Conservation (phyloP, 1,139 yeast genomes). For the Pichia terricola region DNA sequence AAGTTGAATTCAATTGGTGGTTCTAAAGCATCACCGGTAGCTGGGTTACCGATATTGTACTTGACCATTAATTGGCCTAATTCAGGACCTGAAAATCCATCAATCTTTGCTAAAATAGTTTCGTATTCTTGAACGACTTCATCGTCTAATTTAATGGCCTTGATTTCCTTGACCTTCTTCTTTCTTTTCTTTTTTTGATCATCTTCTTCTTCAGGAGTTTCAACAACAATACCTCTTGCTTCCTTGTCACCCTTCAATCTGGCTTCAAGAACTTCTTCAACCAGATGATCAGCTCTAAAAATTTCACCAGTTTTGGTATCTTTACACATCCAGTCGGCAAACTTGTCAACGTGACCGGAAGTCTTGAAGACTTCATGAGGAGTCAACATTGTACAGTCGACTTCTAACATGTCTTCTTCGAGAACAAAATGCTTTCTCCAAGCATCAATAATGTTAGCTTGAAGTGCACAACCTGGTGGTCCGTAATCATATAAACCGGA, state of each 20-base stretch:
- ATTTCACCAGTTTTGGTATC: constrained; percentile 95
- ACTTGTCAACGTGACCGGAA: constrained; percentile 98
- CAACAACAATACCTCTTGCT: constrained; percentile 70
- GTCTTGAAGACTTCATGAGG: constrained; percentile 97
- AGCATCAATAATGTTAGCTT: constrained; percentile 84
- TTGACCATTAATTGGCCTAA: constrained; percentile 80
- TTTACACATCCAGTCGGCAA: constrained; percentile 98
- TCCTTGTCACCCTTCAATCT: constrained; percentile 94
- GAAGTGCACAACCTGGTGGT: constrained; percentile 98
- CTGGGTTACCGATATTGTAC: constrained; percentile 83
- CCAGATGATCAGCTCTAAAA: constrained; percentile 96
- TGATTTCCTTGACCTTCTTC: constrained; percentile 94
- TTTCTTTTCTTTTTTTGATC: constrained; percentile 59
- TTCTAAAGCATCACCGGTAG: constrained; percentile 75
- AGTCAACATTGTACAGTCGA: constrained; percentile 94
- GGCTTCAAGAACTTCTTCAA: constrained; percentile 93
- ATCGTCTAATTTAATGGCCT: constrained; percentile 81
- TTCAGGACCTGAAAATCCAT: constrained; percentile 88
- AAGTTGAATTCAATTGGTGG: constrained; percentile 92
- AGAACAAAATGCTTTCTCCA: constrained; percentile 98
- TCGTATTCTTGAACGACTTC: constrained; percentile 72
- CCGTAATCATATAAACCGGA: constrained; percentile 98
- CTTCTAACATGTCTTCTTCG: constrained; percentile 98
- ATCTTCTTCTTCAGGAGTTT: constrained; percentile 53
- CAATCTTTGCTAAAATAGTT: constrained; percentile 81